Conservation (phyloP, 2,329 filamentous ascomycete genomes). For the Pseudopithomyces chartarum region DNA sequence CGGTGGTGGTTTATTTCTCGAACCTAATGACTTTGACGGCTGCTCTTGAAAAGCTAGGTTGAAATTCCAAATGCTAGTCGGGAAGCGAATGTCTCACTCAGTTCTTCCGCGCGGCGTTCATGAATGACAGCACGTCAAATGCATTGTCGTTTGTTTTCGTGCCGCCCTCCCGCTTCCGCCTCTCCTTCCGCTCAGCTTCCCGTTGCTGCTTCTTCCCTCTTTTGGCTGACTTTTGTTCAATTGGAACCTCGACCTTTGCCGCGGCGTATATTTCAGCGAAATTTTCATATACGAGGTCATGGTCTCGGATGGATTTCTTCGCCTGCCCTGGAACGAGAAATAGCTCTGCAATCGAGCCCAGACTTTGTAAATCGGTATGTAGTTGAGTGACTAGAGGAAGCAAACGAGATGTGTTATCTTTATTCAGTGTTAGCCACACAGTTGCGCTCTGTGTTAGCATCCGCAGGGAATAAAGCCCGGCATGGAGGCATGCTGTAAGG, state of each 20-base stretch:
- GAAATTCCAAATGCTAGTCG: not conserved
- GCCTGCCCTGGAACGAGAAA: slow-evolving; percentile 34
- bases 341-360: slow-evolving; percentile 30
- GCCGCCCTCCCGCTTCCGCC: slow-evolving; percentile 12
- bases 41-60: not conserved
- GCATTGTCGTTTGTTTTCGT: not conserved
- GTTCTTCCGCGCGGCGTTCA: not conserved
- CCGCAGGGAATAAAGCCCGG: slow-evolving; percentile 49
- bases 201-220: slow-evolving; percentile 30
- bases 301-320: slow-evolving; percentile 16
- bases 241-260: slow-evolving; percentile 25
- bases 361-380: slow-evolving; percentile 18
- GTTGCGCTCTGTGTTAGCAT: slow-evolving; percentile 47
- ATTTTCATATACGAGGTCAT: slow-evolving; percentile 20
- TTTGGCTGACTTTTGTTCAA: slow-evolving; percentile 24
- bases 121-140: slow-evolving; percentile 8
- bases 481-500: slow-evolving; percentile 47
- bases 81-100: not conserved
- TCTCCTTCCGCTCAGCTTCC: slow-evolving; percentile 34
- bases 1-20: not conserved
- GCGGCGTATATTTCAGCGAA: slow-evolving; percentile 35
- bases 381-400: slow-evolving; percentile 11
- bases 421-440: slow-evolving; percentile 23
- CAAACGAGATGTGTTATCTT: not conserved
- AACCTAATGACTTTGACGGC: not conserved